Base-by-base conservation (phyloP, 1,284 basidiomycete species). In the Pyrrhoderma lamaoense region DNA sequence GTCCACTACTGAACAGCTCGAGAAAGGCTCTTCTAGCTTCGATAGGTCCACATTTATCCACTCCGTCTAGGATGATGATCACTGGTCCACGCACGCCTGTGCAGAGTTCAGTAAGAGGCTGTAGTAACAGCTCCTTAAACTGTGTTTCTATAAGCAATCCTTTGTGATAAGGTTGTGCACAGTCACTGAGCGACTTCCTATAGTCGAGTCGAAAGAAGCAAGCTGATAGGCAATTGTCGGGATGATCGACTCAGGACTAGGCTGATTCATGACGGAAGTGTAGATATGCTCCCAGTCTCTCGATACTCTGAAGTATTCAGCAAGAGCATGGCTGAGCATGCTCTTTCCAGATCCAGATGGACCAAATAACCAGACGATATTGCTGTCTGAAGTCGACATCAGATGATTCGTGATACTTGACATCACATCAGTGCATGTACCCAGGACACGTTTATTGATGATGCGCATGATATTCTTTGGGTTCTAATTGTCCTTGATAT, bases 361-460 rank as follows among this genome's bases (percentile, higher is more conserved):
- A 5, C 47, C 47, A 31, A 23, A 37, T 5, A 48, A 8, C 47
- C 47, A 48, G 25, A 48, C 5, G 13, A 48, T 31, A 18, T 48
- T 48, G 19, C 14, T 31, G 1, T 13, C 19, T 4, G 27, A 31
- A 5, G 27, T 31, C 11, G 27, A 31, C 27, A 31, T 5, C 5
- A 31, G 27, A 11, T 5, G 27, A 5, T 11, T 31, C 5, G 27
- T 31, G 27, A 31, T 5, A 31, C 11, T 5, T 31, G 27, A 31
- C 27, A 11, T 11, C 27, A 31, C 27, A 11, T 5, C 27, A 11
- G 5, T 5, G 11, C 27, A 31, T 31, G 27, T 31, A 5, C 27
- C 27, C n/a, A n/a, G n/a, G n/a, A n/a, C n/a, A n/a, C n/a, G n/a
- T n/a, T n/a, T n/a, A n/a, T n/a, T n/a, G n/a, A n/a, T 31, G 27